Conservation (phyloP, 257 asterid genomes). For the Nicotiana attenuata region DNA sequence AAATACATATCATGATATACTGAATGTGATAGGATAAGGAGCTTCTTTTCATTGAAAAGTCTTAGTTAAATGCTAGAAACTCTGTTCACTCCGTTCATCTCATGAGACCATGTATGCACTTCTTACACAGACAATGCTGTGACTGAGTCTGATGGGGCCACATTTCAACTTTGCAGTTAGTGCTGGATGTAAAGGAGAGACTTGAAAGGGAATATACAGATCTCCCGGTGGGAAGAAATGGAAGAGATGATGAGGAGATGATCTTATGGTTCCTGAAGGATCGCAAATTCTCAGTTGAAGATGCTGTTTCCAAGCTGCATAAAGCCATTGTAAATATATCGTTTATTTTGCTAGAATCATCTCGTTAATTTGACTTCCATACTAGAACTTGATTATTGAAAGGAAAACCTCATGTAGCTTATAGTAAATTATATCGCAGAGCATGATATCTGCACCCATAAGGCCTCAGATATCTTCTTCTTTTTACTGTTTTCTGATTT, state of each 20-base stretch:
- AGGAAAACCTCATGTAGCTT: background rate
- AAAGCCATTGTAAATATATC: conserved; percentile 66
- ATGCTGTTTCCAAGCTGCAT: conserved; percentile 63
- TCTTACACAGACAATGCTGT: background rate
- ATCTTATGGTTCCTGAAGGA: conserved; percentile 91
- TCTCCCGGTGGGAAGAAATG: conserved; percentile 82
- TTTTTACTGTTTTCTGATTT: background rate
- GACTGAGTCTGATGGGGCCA: background rate
- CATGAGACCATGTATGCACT: background rate
- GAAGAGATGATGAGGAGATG: conserved; percentile 92
- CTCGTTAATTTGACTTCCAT: background rate
- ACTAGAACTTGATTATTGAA: background rate
- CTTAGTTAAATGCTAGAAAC: background rate
- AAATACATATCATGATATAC: background rate
- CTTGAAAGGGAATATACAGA: conserved; percentile 54
- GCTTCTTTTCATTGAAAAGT: background rate
- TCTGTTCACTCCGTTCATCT: background rate
- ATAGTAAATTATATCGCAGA: conserved; percentile 6
- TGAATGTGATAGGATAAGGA: background rate
- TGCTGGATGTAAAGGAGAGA: conserved; percentile 69
- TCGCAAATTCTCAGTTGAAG: conserved; percentile 68
- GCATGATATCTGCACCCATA: background rate
- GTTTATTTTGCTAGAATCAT: background rate
- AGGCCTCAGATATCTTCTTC: background rate
- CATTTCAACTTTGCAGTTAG: conserved; percentile 46